Base-by-base conservation (phyloP, 306 rosid species). In the Echinosophora koreensis region DNA sequence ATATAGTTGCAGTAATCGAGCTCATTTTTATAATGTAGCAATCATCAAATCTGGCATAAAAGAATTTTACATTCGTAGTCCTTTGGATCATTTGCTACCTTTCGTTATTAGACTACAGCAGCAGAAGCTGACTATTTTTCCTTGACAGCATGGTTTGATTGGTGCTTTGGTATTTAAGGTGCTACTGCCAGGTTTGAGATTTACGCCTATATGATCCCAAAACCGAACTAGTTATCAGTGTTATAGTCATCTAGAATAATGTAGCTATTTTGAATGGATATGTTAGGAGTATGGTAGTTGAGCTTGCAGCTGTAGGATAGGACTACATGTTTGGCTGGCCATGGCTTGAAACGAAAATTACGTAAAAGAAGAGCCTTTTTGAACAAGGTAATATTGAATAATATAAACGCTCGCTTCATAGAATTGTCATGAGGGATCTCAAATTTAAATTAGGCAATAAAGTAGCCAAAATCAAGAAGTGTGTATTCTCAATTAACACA, bases 271-370 rank as follows among this genome's bases (percentile, higher is more conserved):
- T 18, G 10, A 17, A 37, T 16, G 16, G 18, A 4, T 55, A 3
- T 39, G 58, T 67, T 82, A 71, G 86, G 86, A 70, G 69, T 47
- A 57, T 47, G 52, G 79, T 71, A 49, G 86, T 77, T 71, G 86
- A 82, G 32, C 2, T 30, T 30, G 32, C 32, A 30, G 32, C 32
- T 30, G 2, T 30, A 30, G 32, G 32, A 30, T 30, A 30, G 1
- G 32, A 30, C 32, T 30, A 2, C 32, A 30, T 30, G 32, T 30
- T 30, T 30, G 32, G 32, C 32, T 1, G 2, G 32, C 32, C 32
- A 30, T 30, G 32, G 32, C 32, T 30, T 30, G 32, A 30, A 30
- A 30, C 32, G 32, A 30, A 30, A 30, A 30, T 30, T 30, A 30
- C 32, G 32, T 30, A 30, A 30, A 30, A 30, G 2, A 30, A 30